Percentiles rank a stretch among this genome's conserved stretches.
Conservation (phyloP, 2,329 filamentous ascomycete species). For the Helotiales sp. region DNA sequence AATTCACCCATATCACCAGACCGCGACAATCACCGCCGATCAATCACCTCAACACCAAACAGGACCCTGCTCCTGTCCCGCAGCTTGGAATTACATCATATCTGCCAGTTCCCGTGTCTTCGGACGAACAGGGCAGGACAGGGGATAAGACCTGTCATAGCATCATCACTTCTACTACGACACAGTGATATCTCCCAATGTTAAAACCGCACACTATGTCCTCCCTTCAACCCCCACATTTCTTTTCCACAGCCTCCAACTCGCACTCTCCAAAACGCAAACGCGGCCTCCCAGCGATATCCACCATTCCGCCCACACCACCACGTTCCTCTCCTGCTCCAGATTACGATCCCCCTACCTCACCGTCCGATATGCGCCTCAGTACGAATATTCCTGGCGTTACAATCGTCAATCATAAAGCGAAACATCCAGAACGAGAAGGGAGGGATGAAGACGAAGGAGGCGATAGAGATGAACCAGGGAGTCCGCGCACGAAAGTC, state of each 20-base stretch:
- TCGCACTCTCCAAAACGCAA: conserved; percentile 30
- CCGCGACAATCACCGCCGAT: neutral
- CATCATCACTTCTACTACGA: neutral
- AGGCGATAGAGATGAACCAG: conserved; percentile 16
- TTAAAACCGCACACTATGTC: neutral
- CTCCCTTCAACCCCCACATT: neutral
- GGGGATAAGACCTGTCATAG: neutral
- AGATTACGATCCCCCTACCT: neutral
- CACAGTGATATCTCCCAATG: too few relatives aligned
- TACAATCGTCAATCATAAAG: neutral
- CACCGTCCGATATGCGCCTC: conserved; percentile 22
- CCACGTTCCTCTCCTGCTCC: conserved; percentile 28
- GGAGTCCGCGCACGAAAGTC: conserved; percentile 41
- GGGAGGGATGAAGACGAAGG: conserved; percentile 1
- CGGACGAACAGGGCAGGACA: neutral
- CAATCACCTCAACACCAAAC: neutral
- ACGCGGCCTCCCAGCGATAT: conserved; percentile 23
- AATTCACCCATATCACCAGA: neutral
- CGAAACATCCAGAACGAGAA: neutral
- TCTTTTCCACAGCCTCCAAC: neutral
- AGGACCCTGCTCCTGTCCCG: neutral
- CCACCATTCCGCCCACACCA: conserved; percentile 29
- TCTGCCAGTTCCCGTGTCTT: neutral
- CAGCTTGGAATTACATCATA: neutral
- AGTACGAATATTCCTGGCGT: conserved; percentile 22